phyloP scores from a whole-genome alignment of 2,329 filamentous ascomycete species.

The Bipolaris victoriae region DNA sequence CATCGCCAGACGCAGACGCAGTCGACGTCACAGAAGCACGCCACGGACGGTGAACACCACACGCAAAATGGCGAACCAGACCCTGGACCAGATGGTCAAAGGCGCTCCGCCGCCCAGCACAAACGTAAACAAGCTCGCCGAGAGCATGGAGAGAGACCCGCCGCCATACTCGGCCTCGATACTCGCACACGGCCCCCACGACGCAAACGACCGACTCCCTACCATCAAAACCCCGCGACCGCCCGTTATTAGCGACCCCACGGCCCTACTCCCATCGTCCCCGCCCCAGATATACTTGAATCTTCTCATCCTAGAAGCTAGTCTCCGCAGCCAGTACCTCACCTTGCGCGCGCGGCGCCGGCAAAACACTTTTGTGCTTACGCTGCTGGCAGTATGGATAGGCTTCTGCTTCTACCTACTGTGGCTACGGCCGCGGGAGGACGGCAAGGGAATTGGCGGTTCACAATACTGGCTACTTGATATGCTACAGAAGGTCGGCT shows the following conservation, averaged over 20 bases:
- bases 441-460: slow-evolving; percentile 87
- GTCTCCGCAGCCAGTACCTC: slow-evolving; percentile 89
- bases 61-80: slow-evolving; percentile 20
- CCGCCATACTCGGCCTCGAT: slow-evolving; percentile 26
- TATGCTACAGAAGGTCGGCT: slow-evolving; percentile 85
- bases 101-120: slow-evolving; percentile 75
- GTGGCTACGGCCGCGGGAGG: slow-evolving; percentile 94
- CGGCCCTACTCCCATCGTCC: slow-evolving; percentile 82
- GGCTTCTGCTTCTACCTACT: slow-evolving; percentile 85
- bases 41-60: neutral
- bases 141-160: slow-evolving; percentile 12
- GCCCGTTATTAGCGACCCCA: slow-evolving; percentile 66
- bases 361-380: slow-evolving; percentile 91
- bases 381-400: slow-evolving; percentile 80
- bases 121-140: slow-evolving; percentile 19
- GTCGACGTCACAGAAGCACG: neutral
- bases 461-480: slow-evolving; percentile 97
- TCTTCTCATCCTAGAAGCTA: slow-evolving; percentile 93
- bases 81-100: slow-evolving; percentile 89
- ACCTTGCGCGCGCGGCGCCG: slow-evolving; percentile 85
- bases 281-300: slow-evolving; percentile 98
- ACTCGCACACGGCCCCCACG: slow-evolving; percentile 25
- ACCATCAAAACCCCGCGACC: slow-evolving; percentile 45
- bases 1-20: slow-evolving; percentile 1
- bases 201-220: slow-evolving; percentile 51